Evolutionary conservation across 805 yeast species (phyloP).

Genomic region (Candida railenensis): DNA sequence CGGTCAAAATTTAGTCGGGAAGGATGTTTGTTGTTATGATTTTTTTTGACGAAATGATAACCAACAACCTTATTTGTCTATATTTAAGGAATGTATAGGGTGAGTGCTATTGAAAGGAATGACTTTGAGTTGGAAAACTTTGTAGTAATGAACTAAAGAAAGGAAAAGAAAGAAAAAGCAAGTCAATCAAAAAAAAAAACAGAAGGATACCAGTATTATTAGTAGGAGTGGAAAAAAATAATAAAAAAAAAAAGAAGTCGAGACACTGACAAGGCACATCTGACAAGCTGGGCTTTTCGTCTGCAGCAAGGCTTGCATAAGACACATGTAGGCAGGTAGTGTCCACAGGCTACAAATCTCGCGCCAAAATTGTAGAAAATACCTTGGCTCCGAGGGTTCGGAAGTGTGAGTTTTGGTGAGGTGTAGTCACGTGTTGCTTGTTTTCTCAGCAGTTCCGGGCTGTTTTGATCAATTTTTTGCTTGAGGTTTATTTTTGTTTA

Average conservation of each 20-base stretch:
- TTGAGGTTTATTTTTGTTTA: not conserved
- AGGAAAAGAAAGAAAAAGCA: not conserved
- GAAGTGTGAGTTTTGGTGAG: not conserved
- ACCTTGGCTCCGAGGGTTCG: not conserved
- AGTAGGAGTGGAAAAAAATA: not conserved
- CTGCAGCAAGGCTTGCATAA: not conserved
- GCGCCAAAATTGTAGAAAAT: not conserved
- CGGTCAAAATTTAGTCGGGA: not conserved
- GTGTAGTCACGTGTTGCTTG: not conserved
- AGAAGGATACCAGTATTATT: not conserved
- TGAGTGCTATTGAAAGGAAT: not conserved
- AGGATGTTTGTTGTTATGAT: not conserved
- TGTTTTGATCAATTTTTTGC: not conserved
- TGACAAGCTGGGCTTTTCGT: not conserved
- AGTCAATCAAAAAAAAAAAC: not conserved
- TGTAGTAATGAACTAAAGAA: not conserved
- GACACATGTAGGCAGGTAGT: not conserved
- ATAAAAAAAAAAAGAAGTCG: not conserved
- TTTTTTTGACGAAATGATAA: not conserved
- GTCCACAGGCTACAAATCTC: not conserved
- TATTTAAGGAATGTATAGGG: not conserved
- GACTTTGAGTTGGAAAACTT: not conserved
- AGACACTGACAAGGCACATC: not conserved
- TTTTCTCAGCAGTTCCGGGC: not conserved
- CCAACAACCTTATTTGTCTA: not conserved